These are phyloP conservation scores for Flaveria ramosissima DNA, from an alignment of 129 eudicot genomes.

Conservation along the genomic window DNA sequence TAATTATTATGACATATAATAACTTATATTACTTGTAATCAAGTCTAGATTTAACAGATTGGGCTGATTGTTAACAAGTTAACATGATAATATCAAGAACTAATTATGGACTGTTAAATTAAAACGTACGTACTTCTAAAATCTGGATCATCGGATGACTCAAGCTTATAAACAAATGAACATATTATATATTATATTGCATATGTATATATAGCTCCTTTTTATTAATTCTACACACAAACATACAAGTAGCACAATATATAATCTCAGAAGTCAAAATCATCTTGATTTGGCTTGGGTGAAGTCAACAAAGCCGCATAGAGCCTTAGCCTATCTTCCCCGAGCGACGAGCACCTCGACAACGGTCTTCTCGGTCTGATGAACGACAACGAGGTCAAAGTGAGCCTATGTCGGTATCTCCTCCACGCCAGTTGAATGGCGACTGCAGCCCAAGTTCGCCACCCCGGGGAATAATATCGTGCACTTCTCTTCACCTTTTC, in stretches of 20 bases:
- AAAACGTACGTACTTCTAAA: not conserved
- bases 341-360: slow-evolving; percentile 83
- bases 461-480: slow-evolving; percentile 93
- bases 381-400: slow-evolving; percentile 81
- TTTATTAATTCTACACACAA: slow-evolving; percentile 9
- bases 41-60: too few relatives aligned
- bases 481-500: slow-evolving; percentile 95
- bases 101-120: not conserved
- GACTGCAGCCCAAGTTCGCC: slow-evolving; percentile 99
- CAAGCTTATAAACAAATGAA: slow-evolving; percentile 5
- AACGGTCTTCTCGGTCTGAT: slow-evolving; percentile 94
- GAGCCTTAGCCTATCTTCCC: slow-evolving; percentile 87
- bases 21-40: too few relatives aligned
- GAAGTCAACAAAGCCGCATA: slow-evolving; percentile 89
- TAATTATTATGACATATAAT: too few relatives aligned
- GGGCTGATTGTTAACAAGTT: too few relatives aligned
- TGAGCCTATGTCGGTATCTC: slow-evolving; percentile 78
- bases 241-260: not conserved
- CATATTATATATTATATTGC: not conserved
- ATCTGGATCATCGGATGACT: not conserved
- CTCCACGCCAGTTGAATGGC: slow-evolving; percentile 97
- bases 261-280: slow-evolving; percentile 67
- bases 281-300: slow-evolving; percentile 94
- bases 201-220: slow-evolving; percentile 3
- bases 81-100: too few relatives aligned